A percentile compares a stretch with the other conserved stretches of the same genome.
These are phyloP conservation scores for Debaryomyces sp. DNA, from an alignment of 1,139 yeast genomes.

Conservation along the genomic window DNA sequence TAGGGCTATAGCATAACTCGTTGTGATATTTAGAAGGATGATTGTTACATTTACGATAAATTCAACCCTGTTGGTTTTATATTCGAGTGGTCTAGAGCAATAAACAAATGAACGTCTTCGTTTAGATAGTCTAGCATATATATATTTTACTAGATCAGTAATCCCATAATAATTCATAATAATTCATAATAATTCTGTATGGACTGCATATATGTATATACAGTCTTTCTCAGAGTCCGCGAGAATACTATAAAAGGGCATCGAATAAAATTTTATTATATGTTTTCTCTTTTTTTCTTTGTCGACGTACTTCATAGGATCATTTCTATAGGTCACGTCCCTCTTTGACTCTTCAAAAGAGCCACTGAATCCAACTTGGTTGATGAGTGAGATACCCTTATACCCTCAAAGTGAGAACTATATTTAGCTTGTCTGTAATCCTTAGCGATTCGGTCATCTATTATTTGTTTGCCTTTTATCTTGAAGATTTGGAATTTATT, in stretches of 20 bases:
- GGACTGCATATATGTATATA: background rate
- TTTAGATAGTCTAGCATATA: background rate
- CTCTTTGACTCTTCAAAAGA: conserved; percentile 99
- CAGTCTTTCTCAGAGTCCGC: conserved; percentile 12
- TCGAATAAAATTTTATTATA: conserved; percentile 10
- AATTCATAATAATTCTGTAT: background rate
- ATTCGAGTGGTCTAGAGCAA: background rate
- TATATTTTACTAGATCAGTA: background rate
- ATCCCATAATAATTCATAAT: background rate
- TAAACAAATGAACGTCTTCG: background rate
- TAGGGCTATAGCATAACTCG: background rate
- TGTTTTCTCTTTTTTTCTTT: conserved; percentile 37
- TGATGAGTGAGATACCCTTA: conserved; percentile 96
- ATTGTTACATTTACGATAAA: background rate
- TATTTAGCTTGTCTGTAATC: conserved; percentile 83
- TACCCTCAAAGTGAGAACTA: conserved; percentile 76
- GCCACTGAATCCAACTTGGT: conserved; percentile 99
- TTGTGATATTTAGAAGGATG: background rate
- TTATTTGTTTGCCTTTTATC: conserved; percentile 52
- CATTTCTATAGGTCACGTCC: conserved; percentile 99
- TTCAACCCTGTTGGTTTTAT: no score
- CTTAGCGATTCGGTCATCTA: conserved; percentile 86
- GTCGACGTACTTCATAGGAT: conserved; percentile 80
- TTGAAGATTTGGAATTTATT: conserved; percentile 19
- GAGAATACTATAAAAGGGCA: conserved; percentile 9